Evolutionary conservation across 2,329 filamentous ascomycete species (phyloP).

Genomic region (Cercospora sp.): DNA sequence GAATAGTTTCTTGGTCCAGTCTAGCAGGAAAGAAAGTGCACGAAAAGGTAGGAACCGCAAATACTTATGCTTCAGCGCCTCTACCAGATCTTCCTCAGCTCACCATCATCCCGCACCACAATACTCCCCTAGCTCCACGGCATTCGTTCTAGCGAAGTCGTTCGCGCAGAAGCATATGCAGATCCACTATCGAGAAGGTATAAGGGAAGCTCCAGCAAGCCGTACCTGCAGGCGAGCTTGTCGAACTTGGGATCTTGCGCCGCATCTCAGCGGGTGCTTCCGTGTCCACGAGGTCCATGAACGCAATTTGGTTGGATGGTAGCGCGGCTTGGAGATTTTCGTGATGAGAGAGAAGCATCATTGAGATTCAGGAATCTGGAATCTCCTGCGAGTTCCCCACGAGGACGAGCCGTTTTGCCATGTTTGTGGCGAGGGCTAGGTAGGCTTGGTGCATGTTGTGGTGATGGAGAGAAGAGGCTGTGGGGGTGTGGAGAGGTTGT

Average conservation of each 20-base stretch:
- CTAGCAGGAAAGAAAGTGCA: background rate
- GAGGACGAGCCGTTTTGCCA: background rate
- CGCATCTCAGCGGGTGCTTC: background rate
- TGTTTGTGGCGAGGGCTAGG: background rate
- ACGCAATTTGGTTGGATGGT: background rate
- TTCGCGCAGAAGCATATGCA: background rate
- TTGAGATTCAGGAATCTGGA: background rate
- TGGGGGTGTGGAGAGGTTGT: background rate
- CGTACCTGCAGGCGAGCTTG: background rate
- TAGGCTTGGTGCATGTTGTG: background rate
- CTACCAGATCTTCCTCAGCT: background rate
- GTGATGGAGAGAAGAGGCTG: background rate
- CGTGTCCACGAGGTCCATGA: background rate
- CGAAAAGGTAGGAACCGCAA: background rate
- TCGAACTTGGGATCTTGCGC: background rate
- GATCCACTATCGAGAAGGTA: background rate
- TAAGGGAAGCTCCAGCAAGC: background rate
- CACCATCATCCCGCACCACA: background rate
- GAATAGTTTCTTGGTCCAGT: background rate
- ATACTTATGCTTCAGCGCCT: background rate
- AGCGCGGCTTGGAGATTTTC: background rate
- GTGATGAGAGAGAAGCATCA: background rate
- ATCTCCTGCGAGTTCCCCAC: background rate
- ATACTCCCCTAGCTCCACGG: background rate
- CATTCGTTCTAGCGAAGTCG: background rate